Conservation (phyloP, 2,329 filamentous ascomycete species). For the Corinectria fuckeliana region DNA sequence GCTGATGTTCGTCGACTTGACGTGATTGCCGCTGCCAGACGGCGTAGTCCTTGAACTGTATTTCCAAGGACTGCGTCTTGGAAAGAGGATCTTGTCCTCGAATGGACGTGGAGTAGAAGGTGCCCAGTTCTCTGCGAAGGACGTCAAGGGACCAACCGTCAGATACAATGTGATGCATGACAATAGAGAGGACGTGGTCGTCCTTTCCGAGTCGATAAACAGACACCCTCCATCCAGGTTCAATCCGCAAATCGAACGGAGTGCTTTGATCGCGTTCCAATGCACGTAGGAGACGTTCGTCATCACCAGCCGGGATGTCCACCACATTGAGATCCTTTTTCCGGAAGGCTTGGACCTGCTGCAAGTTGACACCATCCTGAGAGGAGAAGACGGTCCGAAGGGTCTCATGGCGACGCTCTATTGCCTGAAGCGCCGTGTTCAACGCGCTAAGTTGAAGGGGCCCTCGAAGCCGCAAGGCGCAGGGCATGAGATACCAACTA, state of each 20-base stretch:
- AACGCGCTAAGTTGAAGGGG: conserved; percentile 11
- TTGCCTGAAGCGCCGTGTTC: not conserved
- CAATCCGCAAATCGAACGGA: conserved; percentile 15
- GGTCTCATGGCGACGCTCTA: conserved; percentile 20
- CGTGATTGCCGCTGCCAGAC: not conserved
- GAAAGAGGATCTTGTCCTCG: not conserved
- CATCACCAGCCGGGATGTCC: conserved; percentile 1
- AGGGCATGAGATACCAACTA: conserved; percentile 18
- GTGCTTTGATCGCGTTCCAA: conserved; percentile 15
- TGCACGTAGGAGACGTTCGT: not conserved
- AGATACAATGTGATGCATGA: conserved; percentile 31
- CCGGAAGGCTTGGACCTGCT: conserved; percentile 12
- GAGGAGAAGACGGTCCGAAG: conserved; percentile 25
- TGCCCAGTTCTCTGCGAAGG: conserved; percentile 11
- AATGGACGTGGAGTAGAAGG: conserved; percentile 5
- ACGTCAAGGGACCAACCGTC: conserved; percentile 30
- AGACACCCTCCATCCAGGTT: conserved; percentile 20
- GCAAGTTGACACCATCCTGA: conserved; percentile 1
- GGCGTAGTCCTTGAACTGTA: not conserved
- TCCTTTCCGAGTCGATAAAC: conserved; percentile 8
- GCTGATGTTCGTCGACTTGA: not conserved
- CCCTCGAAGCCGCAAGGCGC: conserved; percentile 10
- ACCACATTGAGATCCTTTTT: not conserved
- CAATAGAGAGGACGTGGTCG: conserved; percentile 17
- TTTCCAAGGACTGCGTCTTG: not conserved